Evolutionary conservation across 164 flowering plant species (phyloP).

Genomic region (Euptelea pleiosperma): DNA sequence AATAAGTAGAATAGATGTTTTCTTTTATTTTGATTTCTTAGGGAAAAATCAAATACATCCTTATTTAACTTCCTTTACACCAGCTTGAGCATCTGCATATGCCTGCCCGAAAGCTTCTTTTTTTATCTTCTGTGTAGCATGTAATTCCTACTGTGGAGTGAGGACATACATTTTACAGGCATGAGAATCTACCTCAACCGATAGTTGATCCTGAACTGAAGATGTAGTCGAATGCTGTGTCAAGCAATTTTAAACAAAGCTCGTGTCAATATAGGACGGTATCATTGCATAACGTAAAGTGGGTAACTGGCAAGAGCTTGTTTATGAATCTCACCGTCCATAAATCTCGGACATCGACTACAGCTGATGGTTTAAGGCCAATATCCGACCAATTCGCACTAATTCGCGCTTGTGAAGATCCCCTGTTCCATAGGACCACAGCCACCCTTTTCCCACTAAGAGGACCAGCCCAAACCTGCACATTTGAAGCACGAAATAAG

Average conservation of each 20-base stretch:
- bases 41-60: too few species aligned
- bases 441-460: constrained; percentile 40
- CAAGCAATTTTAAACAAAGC: too few species aligned
- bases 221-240: constrained; percentile 41
- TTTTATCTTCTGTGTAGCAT: too few species aligned
- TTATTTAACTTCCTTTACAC: too few species aligned
- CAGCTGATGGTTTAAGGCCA: constrained; percentile 37
- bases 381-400: constrained; percentile 60
- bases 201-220: constrained; percentile 28
- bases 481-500: neutral
- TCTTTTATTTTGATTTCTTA: too few species aligned
- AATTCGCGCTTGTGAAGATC: constrained; percentile 38
- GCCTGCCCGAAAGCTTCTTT: too few species aligned
- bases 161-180: constrained; percentile 65
- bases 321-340: constrained; percentile 50
- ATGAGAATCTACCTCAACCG: constrained; percentile 49
- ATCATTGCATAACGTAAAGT: too few species aligned
- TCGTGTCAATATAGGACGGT: too few species aligned
- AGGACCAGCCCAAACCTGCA: constrained; percentile 83
- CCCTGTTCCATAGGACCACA: constrained; percentile 61
- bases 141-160: constrained; percentile 25
- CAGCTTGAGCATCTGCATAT: too few species aligned
- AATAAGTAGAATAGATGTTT: too few species aligned
- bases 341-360: constrained; percentile 50
- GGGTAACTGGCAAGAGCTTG: too few species aligned